Evolutionary conservation across 2,329 filamentous ascomycete genomes (phyloP).

Genomic region (Bipolaris cookei): DNA sequence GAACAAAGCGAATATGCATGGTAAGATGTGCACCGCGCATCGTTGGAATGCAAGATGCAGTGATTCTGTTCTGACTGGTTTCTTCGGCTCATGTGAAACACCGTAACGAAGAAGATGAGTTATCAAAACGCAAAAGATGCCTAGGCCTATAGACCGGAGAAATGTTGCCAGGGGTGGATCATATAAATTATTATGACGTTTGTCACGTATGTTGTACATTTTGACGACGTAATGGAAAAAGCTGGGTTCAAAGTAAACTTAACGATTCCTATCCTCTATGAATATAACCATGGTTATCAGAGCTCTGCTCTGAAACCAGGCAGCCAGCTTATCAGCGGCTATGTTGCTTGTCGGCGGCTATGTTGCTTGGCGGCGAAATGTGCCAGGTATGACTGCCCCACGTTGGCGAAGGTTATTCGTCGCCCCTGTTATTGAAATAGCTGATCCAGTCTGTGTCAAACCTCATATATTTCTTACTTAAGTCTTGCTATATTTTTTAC

Average conservation of each 20-base stretch:
- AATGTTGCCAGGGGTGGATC: neutral
- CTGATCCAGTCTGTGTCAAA: no score
- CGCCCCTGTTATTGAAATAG: no score
- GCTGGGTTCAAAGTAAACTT: neutral
- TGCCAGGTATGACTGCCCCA: no score
- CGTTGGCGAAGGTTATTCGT: no score
- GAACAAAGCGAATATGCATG: neutral
- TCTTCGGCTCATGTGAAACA: neutral
- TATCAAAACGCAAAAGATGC: neutral
- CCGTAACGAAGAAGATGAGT: neutral
- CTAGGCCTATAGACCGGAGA: neutral
- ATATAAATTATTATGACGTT: neutral
- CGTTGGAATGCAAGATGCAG: neutral
- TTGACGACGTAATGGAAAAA: neutral
- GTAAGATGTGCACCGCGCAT: neutral
- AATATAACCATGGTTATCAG: neutral
- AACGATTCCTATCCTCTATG: neutral
- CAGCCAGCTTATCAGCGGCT: neutral
- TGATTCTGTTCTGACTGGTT: neutral
- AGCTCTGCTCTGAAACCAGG: neutral
- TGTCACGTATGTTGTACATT: neutral
- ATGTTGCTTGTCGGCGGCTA: neutral
- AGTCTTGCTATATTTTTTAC: no score
- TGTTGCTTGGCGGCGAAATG: no score
- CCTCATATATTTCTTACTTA: no score